A percentile compares a stretch with the other conserved stretches of the same genome.
Evolutionary conservation across 2,329 filamentous ascomycete species (phyloP).

Genomic region (Aspergillus uvarum): DNA sequence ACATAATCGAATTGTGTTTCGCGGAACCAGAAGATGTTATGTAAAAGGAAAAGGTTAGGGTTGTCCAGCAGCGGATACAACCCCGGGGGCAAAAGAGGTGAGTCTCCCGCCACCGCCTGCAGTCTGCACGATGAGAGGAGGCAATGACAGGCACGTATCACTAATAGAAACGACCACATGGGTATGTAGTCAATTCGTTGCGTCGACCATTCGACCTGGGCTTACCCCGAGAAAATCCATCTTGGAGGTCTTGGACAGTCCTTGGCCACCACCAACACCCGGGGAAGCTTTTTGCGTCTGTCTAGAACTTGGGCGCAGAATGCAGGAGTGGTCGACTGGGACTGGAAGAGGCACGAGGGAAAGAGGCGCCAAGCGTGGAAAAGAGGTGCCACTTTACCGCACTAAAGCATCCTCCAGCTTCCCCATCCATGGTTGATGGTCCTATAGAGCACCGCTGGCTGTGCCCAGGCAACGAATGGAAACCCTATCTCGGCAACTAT

Average conservation of each 20-base stretch:
- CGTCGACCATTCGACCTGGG: too few relatives aligned
- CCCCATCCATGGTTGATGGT: neutral
- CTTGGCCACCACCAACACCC: neutral
- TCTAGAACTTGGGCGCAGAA: neutral
- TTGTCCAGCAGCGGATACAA: conserved; percentile 17
- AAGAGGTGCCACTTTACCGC: conserved; percentile 1
- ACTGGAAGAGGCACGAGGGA: neutral
- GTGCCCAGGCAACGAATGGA: conserved; percentile 5
- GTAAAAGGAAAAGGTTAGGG: conserved; percentile 23
- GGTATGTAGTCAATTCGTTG: neutral
- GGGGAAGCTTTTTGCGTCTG: neutral
- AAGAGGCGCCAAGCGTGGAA: neutral
- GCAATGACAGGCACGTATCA: neutral
- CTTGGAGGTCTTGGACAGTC: neutral
- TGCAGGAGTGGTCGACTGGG: neutral
- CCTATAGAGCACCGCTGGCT: neutral
- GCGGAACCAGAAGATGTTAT: conserved; percentile 20
- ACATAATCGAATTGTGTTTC: conserved; percentile 14
- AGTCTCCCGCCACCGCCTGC: neutral
- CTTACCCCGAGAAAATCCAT: neutral
- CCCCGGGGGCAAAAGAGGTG: conserved; percentile 6
- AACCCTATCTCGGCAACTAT: neutral
- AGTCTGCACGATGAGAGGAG: neutral
- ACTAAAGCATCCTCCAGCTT: neutral
- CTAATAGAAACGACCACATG: neutral